phyloP scores from a whole-genome alignment of 345 rosid genomes.

The Euphorbia lathyris region DNA sequence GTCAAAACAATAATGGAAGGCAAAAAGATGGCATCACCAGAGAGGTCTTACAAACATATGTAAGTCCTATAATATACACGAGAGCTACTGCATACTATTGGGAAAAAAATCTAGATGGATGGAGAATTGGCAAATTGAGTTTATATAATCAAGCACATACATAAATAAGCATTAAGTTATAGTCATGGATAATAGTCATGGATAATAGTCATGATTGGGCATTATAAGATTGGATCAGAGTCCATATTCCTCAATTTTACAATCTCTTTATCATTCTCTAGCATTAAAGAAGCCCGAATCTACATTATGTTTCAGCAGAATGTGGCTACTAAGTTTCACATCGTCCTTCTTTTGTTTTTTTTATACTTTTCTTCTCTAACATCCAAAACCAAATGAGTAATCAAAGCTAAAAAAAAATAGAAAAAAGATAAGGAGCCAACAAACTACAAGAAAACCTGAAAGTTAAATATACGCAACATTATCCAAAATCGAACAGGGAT shows the following conservation, averaged over 20 bases:
- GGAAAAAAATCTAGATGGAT: background rate
- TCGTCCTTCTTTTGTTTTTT: no score
- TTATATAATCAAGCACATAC: background rate
- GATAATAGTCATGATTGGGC: no score
- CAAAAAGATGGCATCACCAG: background rate
- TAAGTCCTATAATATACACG: background rate
- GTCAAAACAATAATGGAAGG: background rate
- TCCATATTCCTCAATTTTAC: background rate
- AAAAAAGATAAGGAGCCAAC: background rate
- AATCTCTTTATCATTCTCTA: no score
- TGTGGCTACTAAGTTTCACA: background rate
- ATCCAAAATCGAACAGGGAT: background rate
- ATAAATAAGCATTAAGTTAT: no score
- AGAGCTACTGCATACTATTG: background rate
- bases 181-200: no score
- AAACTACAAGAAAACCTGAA: background rate
- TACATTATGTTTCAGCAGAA: background rate
- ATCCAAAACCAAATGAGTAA: no score
- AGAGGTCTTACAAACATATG: background rate
- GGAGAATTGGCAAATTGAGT: background rate
- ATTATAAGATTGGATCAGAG: background rate
- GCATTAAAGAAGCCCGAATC: background rate
- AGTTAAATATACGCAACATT: background rate
- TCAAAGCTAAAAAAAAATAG: background rate
- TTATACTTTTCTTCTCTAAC: no score